Conservation (phyloP, 352 stramenopile genomes). For the Aphanomyces euteiches region DNA sequence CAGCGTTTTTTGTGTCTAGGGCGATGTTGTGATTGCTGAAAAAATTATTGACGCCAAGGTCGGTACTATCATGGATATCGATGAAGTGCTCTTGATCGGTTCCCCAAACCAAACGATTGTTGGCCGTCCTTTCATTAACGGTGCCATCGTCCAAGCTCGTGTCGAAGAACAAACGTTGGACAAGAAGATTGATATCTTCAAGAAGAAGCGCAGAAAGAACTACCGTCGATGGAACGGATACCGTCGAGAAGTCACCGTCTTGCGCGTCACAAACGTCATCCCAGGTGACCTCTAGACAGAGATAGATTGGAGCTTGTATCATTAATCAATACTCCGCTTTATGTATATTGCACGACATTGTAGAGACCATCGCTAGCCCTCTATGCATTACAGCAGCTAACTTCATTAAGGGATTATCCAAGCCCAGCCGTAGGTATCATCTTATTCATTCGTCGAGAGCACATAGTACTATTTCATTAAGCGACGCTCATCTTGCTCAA, state of each 20-base stretch:
- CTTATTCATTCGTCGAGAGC: background rate
- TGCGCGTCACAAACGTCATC: constrained; percentile 79
- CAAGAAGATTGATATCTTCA: constrained; percentile 87
- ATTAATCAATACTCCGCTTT: constrained; percentile 2
- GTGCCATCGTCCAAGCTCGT: constrained; percentile 67
- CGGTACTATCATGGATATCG: constrained; percentile 73
- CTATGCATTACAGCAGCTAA: background rate
- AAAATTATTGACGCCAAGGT: constrained; percentile 86
- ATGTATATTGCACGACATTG: background rate
- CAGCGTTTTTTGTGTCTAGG: constrained; percentile 35
- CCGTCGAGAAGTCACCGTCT: constrained; percentile 77
- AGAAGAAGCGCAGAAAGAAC: constrained; percentile 89
- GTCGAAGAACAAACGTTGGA: constrained; percentile 86
- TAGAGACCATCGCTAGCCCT: background rate
- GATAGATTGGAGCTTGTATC: background rate
- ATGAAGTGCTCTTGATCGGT: constrained; percentile 78
- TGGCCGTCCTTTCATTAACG: constrained; percentile 60
- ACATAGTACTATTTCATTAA: too few species aligned
- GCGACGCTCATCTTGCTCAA: too few species aligned
- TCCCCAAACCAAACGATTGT: constrained; percentile 84
- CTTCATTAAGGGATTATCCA: background rate
- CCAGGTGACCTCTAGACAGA: constrained; percentile 32
- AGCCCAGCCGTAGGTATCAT: background rate
- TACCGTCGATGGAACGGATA: constrained; percentile 87
- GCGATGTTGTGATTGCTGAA: constrained; percentile 75